phyloP scores from a whole-genome alignment of 192 early-diverging fungal genomes.

The Coemansia nantahalensis region DNA sequence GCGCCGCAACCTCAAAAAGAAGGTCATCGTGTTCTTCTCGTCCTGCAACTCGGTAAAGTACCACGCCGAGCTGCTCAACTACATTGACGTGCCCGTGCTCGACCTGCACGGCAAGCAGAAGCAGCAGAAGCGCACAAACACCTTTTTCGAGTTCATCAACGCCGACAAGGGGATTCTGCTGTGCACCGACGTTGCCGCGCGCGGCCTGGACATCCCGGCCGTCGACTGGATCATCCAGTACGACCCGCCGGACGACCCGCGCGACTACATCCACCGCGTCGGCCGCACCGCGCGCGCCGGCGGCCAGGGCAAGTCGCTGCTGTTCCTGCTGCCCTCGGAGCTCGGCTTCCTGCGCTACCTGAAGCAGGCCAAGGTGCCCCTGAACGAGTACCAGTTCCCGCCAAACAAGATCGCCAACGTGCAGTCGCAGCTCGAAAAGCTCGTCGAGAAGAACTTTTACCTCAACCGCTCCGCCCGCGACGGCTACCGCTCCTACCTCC shows the following conservation, averaged over 20 bases:
- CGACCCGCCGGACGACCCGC: slow-evolving; percentile 99
- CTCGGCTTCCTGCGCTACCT: slow-evolving; percentile 94
- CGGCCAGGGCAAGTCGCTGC: slow-evolving; percentile 83
- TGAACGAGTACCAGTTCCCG: slow-evolving; percentile 99
- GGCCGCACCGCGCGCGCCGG: slow-evolving; percentile 96
- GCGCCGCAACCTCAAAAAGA: slow-evolving; percentile 95
- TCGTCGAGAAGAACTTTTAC: slow-evolving; percentile 98
- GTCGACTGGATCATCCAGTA: slow-evolving; percentile 99
- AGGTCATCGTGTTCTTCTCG: slow-evolving; percentile 98
- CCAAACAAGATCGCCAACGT: slow-evolving; percentile 93
- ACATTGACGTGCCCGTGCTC: slow-evolving; percentile 97
- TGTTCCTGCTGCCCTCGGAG: slow-evolving; percentile 93
- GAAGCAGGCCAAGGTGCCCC: slow-evolving; percentile 97
- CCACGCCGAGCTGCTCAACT: slow-evolving; percentile 96
- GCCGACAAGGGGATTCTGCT: slow-evolving; percentile 90
- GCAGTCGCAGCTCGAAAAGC: slow-evolving; percentile 92
- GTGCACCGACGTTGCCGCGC: slow-evolving; percentile 97
- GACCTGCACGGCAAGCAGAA: slow-evolving; percentile 98
- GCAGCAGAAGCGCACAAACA: slow-evolving; percentile 97
- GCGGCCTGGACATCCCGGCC: slow-evolving; percentile 95
- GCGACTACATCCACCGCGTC: slow-evolving; percentile 94
- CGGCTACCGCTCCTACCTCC: slow-evolving; percentile 94
- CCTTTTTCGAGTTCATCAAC: slow-evolving; percentile 99
- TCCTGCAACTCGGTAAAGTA: slow-evolving; percentile 98
- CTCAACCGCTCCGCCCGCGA: slow-evolving; percentile 93